Evolutionary conservation across 2,329 filamentous ascomycete genomes (phyloP).

Genomic region (Xylaria sp.): DNA sequence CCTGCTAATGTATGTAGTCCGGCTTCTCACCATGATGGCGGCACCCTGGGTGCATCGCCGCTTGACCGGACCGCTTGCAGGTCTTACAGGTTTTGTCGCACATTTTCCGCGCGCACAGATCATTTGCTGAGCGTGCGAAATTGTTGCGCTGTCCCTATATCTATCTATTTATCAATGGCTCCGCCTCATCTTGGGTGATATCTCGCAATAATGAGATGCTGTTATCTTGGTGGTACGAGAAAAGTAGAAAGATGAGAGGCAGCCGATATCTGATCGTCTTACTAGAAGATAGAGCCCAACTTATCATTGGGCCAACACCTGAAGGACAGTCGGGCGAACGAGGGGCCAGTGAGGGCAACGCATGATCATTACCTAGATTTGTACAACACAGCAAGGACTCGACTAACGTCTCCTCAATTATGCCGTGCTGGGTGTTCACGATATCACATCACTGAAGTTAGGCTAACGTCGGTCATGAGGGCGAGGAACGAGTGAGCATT

Average conservation of each 20-base stretch:
- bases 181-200: constrained; percentile 25
- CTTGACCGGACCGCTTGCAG: constrained; percentile 32
- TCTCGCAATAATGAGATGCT: constrained; percentile 30
- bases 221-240: constrained; percentile 32
- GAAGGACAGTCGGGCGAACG: constrained; percentile 16
- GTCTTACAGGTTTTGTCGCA: constrained; percentile 12
- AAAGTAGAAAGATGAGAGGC: constrained; percentile 9
- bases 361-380: constrained; percentile 26
- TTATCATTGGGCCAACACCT: constrained; percentile 21
- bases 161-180: background rate
- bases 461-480: constrained; percentile 15
- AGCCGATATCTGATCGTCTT: constrained; percentile 18
- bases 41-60: constrained; percentile 33
- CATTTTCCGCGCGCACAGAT: constrained; percentile 23
- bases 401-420: constrained; percentile 8
- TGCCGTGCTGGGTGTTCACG: constrained; percentile 31
- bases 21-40: constrained; percentile 29
- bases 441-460: constrained; percentile 20
- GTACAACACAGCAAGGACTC: constrained; percentile 34
- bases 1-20: constrained; percentile 24
- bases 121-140: constrained; percentile 19
- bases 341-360: constrained; percentile 28
- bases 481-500: background rate
- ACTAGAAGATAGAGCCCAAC: constrained; percentile 9
- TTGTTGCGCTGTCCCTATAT: constrained; percentile 18